Base-by-base conservation (phyloP, 257 asterid genomes). In the Paulownia fortunei region DNA sequence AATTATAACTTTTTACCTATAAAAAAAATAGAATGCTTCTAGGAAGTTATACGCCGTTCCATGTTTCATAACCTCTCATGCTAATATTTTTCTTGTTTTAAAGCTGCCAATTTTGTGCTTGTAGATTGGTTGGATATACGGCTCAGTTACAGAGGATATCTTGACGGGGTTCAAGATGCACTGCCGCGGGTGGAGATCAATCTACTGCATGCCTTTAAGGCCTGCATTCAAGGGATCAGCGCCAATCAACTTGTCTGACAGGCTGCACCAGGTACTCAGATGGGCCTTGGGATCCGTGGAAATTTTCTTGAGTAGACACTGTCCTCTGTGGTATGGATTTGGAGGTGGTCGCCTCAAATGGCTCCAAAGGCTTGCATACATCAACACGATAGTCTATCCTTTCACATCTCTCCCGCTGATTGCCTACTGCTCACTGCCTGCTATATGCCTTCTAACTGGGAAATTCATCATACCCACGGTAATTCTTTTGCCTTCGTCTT, bases 161-260 rank as follows among this genome's bases (percentile, higher is more conserved):
- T 82, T 95, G 81, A 89, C 98, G 24, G 99, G 99, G 0, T 95
- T 95, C 96, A 95, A 93, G 87, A 93, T 95, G 99, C 99, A 95
- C 10, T 95, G 99, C 73, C 98, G 99, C 0, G 99, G 99, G 36
- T 93, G 99, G 99, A 90, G 98, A 84, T 95, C 98, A 11, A 82
- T 95, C 71, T 95, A 93, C 86, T 95, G 99, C 82, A 91, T 95
- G 99, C 99, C 99, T 0, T 26, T 93, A 59, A 87, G 99, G 72
- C 97, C 98, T 24, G 99, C 99, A 34, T 95, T 95, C 88, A 95
- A 95, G 76, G 99, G 99, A 30, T 95, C 97, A 5, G 98, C 99
- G 13, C 99, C 99, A 18, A 95, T 95, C 87, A 95, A 95, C 81
- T 87, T 95, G 91, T 95, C 99, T 10, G 99, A 95, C 62, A 86